A percentile compares a stretch with the other conserved stretches of the same genome.
Evolutionary conservation across 1,139 yeast species (phyloP).

Genomic region (Torulaspora pretoriensis): DNA sequence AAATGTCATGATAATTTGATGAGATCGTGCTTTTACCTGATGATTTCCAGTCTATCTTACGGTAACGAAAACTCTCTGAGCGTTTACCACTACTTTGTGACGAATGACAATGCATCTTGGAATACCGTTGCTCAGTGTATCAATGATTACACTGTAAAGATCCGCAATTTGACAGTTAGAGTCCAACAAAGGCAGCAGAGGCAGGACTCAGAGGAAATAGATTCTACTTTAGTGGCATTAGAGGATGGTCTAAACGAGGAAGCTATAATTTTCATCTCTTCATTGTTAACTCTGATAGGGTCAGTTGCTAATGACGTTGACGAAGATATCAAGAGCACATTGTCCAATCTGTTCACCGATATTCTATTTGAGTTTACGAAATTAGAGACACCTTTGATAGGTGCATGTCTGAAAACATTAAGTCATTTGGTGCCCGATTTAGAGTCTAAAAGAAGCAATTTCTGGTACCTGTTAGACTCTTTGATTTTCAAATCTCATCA

Average conservation of each 20-base stretch:
- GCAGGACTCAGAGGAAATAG: conserved; percentile 34
- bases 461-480: conserved; percentile 72
- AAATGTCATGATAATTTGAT: conserved; percentile 79
- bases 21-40: conserved; percentile 74
- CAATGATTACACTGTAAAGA: conserved; percentile 50
- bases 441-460: conserved; percentile 42
- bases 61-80: conserved; percentile 53
- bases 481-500: conserved; percentile 53
- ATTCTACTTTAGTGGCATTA: conserved; percentile 28
- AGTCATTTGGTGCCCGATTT: conserved; percentile 50
- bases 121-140: conserved; percentile 55
- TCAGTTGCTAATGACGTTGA: conserved; percentile 46
- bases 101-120: conserved; percentile 50
- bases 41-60: conserved; percentile 69
- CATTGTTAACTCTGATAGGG: conserved; percentile 57
- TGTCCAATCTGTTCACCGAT: conserved; percentile 31
- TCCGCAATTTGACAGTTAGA: conserved; percentile 36
- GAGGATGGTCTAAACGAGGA: conserved; percentile 71
- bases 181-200: conserved; percentile 28
- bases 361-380: conserved; percentile 46
- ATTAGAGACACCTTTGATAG: conserved; percentile 50
- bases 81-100: conserved; percentile 41
- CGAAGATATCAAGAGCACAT: conserved; percentile 21
- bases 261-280: conserved; percentile 68
- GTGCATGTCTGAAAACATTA: conserved; percentile 51